Evolutionary conservation across 345 rosid species (phyloP), one percentile per base, ranked within the genome.

Genomic region (Dovyalis caffra): DNA sequence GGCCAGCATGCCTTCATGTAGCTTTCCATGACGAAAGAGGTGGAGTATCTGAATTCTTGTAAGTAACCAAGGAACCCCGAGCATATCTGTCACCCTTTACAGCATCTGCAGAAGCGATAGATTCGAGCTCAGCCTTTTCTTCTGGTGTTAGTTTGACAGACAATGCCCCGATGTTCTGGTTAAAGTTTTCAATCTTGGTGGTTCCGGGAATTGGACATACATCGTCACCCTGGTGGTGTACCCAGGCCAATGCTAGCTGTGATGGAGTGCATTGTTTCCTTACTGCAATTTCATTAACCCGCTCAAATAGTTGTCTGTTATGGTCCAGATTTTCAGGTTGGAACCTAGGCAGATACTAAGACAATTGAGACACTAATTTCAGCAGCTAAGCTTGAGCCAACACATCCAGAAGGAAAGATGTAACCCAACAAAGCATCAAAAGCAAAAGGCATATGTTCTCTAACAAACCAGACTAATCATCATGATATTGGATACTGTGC

Each of bases 191-290:
- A 0, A 86, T 82, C 83, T 85, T 87, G 31, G 89, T 87, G 38
- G 92, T 88, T 74, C 89, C 88, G 2, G 90, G 92, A 74, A 90
- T 90, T 68, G 88, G 91, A 26, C 90, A 86, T 0, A 91, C 88
- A 32, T 91, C 93, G 2, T 82, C 83, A 47, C 93, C 90, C 31
- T 83, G 89, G 78, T 84, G 90, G 77, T 89, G 93, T 51, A 91
- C 78, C 97, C 91, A 92, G n/a, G 92, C 88, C 1, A 90, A 77
- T n/a, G 93, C 95, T 63, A 91, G 82, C 79, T 90, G 91, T n/a
- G 83, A 86, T 0, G 90, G 78, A 31, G 88, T 84, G 85, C 94
- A 90, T 0, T 85, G 81, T 66, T 90, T 90, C 78, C 78, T 86
- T 8, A 45, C 70, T 0, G 91, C 87, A 23, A 89, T 87, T 53